Conservation (phyloP, 306 rosid genomes). For the Quillaja saponaria region DNA sequence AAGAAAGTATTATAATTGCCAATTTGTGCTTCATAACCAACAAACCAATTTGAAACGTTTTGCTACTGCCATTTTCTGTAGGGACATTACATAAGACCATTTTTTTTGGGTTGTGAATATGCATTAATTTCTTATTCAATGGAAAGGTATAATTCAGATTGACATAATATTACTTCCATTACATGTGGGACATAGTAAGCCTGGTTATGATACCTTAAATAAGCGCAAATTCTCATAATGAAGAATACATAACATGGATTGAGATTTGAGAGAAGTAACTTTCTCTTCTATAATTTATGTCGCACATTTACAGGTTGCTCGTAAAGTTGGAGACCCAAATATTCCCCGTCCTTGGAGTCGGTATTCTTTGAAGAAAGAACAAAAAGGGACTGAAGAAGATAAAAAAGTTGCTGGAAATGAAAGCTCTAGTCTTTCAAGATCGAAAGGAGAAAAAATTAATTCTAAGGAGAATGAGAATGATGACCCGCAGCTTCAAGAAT, state of each 20-base stretch:
- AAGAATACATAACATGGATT: too few relatives aligned
- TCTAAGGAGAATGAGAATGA: constrained; percentile 35
- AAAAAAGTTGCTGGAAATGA: constrained; percentile 30
- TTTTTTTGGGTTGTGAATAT: neutral
- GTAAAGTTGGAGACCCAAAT: constrained; percentile 67
- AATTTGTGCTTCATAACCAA: neutral
- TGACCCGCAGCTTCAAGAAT: constrained; percentile 70
- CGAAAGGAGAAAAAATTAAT: constrained; percentile 34
- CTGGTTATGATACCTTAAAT: too few relatives aligned
- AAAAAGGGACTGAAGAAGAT: constrained; percentile 34
- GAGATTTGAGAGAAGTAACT: too few relatives aligned
- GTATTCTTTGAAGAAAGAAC: constrained; percentile 50
- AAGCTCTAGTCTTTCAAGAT: constrained; percentile 17
- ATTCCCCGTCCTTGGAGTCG: constrained; percentile 91
- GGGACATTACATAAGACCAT: neutral
- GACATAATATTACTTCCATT: too few relatives aligned
- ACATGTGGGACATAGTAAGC: too few relatives aligned
- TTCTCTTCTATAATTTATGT: too few relatives aligned
- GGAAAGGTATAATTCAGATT: too few relatives aligned
- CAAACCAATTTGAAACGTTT: too few relatives aligned
- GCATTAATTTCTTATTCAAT: too few relatives aligned
- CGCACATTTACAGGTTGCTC: constrained; percentile 58
- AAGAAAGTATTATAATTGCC: too few relatives aligned
- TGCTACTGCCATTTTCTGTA: too few relatives aligned
- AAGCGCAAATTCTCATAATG: too few relatives aligned